Conservation (phyloP, 441 rosid species). For the Gossypium trilobum region DNA sequence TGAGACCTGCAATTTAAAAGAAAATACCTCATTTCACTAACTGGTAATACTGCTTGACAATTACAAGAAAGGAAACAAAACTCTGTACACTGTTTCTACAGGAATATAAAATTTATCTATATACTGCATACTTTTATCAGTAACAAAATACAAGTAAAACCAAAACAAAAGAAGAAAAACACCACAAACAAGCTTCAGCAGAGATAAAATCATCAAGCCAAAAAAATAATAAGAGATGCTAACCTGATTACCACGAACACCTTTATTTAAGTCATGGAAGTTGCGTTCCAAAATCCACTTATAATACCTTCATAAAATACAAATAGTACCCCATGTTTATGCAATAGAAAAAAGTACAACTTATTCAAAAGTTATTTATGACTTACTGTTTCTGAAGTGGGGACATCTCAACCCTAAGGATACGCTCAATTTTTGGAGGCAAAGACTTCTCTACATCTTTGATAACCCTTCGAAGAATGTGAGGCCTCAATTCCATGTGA, state of each 20-base stretch:
- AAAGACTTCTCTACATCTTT: slow-evolving; percentile 98
- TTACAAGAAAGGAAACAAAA: slow-evolving; percentile 12
- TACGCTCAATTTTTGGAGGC: slow-evolving; percentile 98
- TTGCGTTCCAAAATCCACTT: slow-evolving; percentile 99
- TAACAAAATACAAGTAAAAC: neutral
- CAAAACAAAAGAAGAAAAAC: neutral
- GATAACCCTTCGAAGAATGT: slow-evolving; percentile 93
- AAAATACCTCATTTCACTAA: slow-evolving; percentile 18
- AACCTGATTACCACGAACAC: slow-evolving; percentile 99
- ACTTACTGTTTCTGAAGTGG: slow-evolving; percentile 96
- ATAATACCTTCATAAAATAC: slow-evolving; percentile 57
- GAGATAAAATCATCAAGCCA: slow-evolving; percentile 1
- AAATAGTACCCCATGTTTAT: slow-evolving; percentile 11
- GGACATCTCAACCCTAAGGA: slow-evolving; percentile 98
- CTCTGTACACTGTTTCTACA: slow-evolving; percentile 5
- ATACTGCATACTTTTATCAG: neutral
- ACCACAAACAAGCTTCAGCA: neutral
- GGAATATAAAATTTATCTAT: neutral
- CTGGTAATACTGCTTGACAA: neutral
- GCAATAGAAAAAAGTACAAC: neutral
- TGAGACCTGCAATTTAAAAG: slow-evolving; percentile 61
- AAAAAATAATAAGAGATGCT: slow-evolving; percentile 18
- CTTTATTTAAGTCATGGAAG: slow-evolving; percentile 95
- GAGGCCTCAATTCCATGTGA: slow-evolving; percentile 97
- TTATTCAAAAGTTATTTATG: slow-evolving; percentile 14